Evolutionary conservation across 345 rosid species (phyloP).

Genomic region (Viola odorata): DNA sequence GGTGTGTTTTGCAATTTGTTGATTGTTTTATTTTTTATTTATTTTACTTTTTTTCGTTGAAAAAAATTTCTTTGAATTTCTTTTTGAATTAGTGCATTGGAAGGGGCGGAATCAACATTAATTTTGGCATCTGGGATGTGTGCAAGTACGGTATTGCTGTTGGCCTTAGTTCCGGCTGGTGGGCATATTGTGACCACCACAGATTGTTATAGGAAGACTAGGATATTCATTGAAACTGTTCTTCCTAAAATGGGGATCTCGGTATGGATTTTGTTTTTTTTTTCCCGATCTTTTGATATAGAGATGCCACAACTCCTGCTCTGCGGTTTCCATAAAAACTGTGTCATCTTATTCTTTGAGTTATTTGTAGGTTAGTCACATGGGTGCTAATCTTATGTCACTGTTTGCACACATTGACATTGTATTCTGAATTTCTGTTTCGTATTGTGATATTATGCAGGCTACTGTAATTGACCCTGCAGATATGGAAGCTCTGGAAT

Average conservation of each 20-base stretch:
- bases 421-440: too few species aligned
- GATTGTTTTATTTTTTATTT: not conserved
- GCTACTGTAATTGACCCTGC: constrained; percentile 95
- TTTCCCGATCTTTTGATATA: constrained; percentile 6
- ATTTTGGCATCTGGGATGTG: constrained; percentile 98
- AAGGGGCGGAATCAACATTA: constrained; percentile 92
- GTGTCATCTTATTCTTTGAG: not conserved
- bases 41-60: not conserved
- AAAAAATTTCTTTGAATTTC: not conserved
- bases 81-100: constrained; percentile 64
- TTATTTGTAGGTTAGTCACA: not conserved
- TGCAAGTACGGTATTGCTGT: constrained; percentile 80
- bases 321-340: not conserved
- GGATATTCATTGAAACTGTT: constrained; percentile 86
- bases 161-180: constrained; percentile 97
- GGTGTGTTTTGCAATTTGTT: constrained; percentile 33
- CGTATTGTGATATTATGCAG: constrained; percentile 34
- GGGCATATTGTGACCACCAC: constrained; percentile 94
- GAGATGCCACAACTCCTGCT: not conserved
- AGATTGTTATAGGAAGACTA: constrained; percentile 90
- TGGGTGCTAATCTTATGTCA: not conserved
- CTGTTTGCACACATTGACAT: too few species aligned
- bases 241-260: constrained; percentile 92
- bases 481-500: constrained; percentile 67
- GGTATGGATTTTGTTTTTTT: constrained; percentile 30